phyloP scores from a whole-genome alignment of 331 rosid species.

The Rosa hybrid region DNA sequence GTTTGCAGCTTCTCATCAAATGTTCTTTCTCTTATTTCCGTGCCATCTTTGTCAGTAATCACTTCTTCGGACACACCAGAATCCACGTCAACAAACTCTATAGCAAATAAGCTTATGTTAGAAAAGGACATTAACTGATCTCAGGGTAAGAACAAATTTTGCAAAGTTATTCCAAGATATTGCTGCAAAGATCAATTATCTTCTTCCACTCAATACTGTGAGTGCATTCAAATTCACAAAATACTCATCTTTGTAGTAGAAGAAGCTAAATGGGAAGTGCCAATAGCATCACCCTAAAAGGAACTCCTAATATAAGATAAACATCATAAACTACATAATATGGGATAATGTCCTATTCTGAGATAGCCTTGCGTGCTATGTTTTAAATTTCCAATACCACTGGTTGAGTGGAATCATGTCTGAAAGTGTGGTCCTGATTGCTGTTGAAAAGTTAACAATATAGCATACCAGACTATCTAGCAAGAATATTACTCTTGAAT shows the following conservation, averaged over 20 bases:
- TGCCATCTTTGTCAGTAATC: conserved; percentile 14
- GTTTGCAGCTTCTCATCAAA: conserved; percentile 31
- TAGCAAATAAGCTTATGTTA: conserved; percentile 17
- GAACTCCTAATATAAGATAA: not conserved
- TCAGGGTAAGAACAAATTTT: conserved; percentile 11
- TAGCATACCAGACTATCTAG: not conserved
- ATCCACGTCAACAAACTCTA: conserved; percentile 45
- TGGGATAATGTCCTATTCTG: not conserved
- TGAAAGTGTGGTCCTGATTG: not conserved
- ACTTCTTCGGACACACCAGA: conserved; percentile 29
- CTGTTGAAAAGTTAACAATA: not conserved
- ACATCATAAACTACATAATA: not conserved
- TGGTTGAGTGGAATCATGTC: not conserved
- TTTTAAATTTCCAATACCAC: not conserved
- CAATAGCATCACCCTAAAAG: not conserved
- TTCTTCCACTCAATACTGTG: not conserved
- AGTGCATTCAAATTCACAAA: not conserved
- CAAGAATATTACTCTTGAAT: not conserved
- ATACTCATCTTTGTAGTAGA: not conserved
- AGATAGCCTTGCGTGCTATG: not conserved
- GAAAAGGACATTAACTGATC: not conserved
- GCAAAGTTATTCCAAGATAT: not conserved
- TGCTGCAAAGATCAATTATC: not conserved
- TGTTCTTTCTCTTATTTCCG: conserved; percentile 28
- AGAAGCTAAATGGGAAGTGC: not conserved